Evolutionary conservation across 495 filamentous ascomycete genomes (phyloP), one percentile per base, ranked within the genome.

Genomic region (Aspergillus carlsbadensis): DNA sequence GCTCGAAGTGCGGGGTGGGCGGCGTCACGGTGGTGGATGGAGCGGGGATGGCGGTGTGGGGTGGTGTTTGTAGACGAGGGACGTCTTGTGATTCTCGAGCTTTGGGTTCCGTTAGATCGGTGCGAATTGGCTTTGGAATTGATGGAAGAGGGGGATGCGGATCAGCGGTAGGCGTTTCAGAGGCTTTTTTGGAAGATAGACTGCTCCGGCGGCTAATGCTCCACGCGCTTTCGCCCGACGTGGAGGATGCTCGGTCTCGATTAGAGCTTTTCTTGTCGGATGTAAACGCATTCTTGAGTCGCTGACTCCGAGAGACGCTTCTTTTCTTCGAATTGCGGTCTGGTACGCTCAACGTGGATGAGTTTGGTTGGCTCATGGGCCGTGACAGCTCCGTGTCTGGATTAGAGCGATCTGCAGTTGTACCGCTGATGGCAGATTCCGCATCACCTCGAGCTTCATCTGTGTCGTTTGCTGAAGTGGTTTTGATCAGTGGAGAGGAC

Each of bases 401-500:
- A n/a, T 60, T 57, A 18, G 67, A 70, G 10, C 52, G 59, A 22
- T 58, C 59, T 14, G 48, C 56, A 51, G 66, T 70, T n/a, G 59
- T 57, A 18, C 64, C 70, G 57, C 71, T 72, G 11, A 67, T 46
- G 2, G 63, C 63, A 0, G 73, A 74, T 43, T 70, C 68, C 1
- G 55, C 56, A 58, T 73, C 68, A 3, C 52, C 65, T 10, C 66
- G 62, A 6, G 39, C 54, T 8, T 52, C 56, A 33, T 65, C 63
- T 3, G 58, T 59, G 7, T 72, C 60, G 6, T 60, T 43, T 5
- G 71, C 75, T 57, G 72, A 80, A 49, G 75, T 81, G 62, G 70
- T 81, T 60, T 86, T 84, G 33, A 94, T 82, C 49, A 92, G 72
- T 26, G 90, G 91, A 22, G 91, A 92, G 14, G 90, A 93, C 11